Percentiles rank a stretch among this genome's conserved stretches.
phyloP scores from a whole-genome alignment of 2,329 filamentous ascomycete species.

The Thelonectria blattea region DNA sequence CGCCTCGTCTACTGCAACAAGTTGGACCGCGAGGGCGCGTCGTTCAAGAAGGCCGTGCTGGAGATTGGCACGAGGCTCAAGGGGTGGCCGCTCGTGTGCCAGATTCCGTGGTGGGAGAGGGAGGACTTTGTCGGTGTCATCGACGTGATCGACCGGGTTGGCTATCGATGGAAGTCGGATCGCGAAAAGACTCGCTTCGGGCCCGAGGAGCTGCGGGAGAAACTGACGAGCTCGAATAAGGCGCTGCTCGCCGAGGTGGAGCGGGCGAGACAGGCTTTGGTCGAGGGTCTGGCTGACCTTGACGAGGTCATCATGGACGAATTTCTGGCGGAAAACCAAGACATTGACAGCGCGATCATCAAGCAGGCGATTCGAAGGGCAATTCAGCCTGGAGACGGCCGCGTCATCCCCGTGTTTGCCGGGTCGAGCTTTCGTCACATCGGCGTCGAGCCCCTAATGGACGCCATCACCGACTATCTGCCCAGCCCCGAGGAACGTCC shows the following conservation, averaged over 20 bases:
- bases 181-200: conserved; percentile 47
- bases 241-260: conserved; percentile 71
- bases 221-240: conserved; percentile 53
- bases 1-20: conserved; percentile 81
- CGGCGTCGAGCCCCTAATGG: conserved; percentile 88
- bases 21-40: conserved; percentile 77
- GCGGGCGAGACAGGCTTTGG: conserved; percentile 75
- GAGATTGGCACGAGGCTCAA: conserved; percentile 82
- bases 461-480: conserved; percentile 86
- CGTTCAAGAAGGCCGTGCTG: conserved; percentile 82
- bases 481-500: conserved; percentile 83
- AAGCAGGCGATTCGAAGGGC: conserved; percentile 76
- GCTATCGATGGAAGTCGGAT: conserved; percentile 70
- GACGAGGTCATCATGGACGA: conserved; percentile 86
- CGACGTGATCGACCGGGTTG: conserved; percentile 78
- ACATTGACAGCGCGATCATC: conserved; percentile 72
- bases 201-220: conserved; percentile 41
- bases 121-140: conserved; percentile 83
- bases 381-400: conserved; percentile 70
- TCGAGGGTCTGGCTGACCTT: conserved; percentile 86
- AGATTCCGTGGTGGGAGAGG: conserved; percentile 92
- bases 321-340: conserved; percentile 79
- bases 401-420: conserved; percentile 85
- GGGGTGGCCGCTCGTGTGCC: conserved; percentile 88
- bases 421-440: conserved; percentile 94